These are phyloP conservation scores for Monilinia aucupariae DNA, from an alignment of 2,329 filamentous ascomycete genomes.

Conservation along the genomic window DNA sequence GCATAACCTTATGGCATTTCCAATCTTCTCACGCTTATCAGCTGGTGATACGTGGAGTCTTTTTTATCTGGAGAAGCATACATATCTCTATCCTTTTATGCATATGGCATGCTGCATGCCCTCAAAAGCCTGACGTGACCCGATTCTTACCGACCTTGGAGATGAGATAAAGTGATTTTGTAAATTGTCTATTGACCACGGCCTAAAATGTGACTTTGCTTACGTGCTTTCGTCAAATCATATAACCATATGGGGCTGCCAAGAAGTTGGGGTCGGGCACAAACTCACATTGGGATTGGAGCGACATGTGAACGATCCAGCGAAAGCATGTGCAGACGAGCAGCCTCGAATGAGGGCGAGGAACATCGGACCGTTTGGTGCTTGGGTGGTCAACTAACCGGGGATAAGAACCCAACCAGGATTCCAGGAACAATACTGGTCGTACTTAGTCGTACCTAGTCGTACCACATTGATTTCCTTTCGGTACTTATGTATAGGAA, in stretches of 20 bases:
- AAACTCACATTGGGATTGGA: constrained; percentile 14
- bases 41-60: constrained; percentile 8
- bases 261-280: constrained; percentile 14
- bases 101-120: constrained; percentile 11
- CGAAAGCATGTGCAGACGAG: constrained; percentile 12
- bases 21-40: constrained; percentile 8
- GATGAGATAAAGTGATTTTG: constrained; percentile 2
- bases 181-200: constrained; percentile 11
- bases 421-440: constrained; percentile 1
- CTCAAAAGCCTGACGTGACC: constrained; percentile 14
- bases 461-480: neutral
- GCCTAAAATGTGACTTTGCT: constrained; percentile 11
- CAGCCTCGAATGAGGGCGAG: constrained; percentile 14
- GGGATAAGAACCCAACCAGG: neutral
- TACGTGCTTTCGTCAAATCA: constrained; percentile 10
- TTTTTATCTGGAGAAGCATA: constrained; percentile 3
- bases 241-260: constrained; percentile 4
- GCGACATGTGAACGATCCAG: neutral
- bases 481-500: constrained; percentile 1
- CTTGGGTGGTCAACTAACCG: constrained; percentile 3
- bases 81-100: constrained; percentile 9
- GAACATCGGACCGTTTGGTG: constrained; percentile 21
- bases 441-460: neutral
- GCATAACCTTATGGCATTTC: constrained; percentile 14
- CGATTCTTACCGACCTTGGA: constrained; percentile 11